Base-by-base conservation (phyloP, 768 basidiomycete species). In the Phlegmacium glaucopus region DNA sequence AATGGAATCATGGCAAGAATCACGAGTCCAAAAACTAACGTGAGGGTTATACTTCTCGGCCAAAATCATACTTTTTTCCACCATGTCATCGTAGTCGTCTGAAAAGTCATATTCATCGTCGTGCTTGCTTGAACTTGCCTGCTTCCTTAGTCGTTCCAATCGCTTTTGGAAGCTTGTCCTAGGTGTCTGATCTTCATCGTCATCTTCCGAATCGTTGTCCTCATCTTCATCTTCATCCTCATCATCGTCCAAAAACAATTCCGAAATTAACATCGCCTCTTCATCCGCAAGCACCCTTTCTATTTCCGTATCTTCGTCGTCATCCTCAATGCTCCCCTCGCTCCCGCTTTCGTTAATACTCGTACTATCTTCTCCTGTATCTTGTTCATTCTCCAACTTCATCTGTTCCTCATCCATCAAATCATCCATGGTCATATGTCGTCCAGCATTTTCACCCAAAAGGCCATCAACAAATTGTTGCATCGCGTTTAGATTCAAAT, bases 381-480 rank as follows among this genome's bases (percentile, higher is more conserved):
- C 67, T 1, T 71, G 68, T 22, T 72, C 76, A 47, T 83, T 81
- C 54, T 84, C 81, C 34, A 32, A 48, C 43, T 53, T 60, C 59
- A 84, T 76, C 52, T 61, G 64, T 47, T 70, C 72, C 44, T 66
- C 73, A 61, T 85, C 84, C 39, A 68, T 75, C 16, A 88, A 56
- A 63, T 90, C 87, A 56, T 82, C 85, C 66, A 82, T 80, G n/a
- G 82, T 83, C 39, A 77, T 64, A 51, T 75, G 72, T 38, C 49
- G 54, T 4, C 72, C 74, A 6, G 78, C 80, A 16, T 72, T 61
- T 7, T 52, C 22, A 0, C 68, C 72, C 48, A 77, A 64, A 53
- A 78, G 74, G 5, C 83, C 73, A 42, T 68, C 57, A 35, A 77
- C 67, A 49, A 87, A 87, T 11, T 64, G 58, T 49, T 63, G 60